A percentile compares a stretch with the other conserved stretches of the same genome.
Conservation (phyloP, 192 early-diverging fungal genomes). For the Linnemannia hyalina region DNA sequence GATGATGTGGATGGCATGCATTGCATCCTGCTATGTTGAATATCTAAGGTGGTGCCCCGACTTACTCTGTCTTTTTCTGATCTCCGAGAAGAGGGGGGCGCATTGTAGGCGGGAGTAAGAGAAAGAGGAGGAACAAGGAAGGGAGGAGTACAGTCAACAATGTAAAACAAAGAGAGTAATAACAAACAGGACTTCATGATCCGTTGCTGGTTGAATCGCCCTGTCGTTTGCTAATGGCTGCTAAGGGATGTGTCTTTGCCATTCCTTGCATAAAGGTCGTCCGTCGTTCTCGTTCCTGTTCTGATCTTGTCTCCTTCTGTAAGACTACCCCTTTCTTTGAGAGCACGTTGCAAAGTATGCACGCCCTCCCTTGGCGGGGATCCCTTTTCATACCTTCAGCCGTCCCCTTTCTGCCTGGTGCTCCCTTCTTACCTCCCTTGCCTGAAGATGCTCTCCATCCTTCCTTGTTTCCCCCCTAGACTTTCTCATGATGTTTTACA, state of each 20-base stretch:
- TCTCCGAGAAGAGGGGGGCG: not conserved
- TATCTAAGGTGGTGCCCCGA: not conserved
- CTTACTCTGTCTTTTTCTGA: not conserved
- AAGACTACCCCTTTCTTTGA: not conserved
- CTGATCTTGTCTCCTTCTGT: not conserved
- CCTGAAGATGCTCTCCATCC: no score
- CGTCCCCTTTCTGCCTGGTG: no score
- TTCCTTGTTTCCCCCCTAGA: no score
- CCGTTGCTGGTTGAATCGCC: no score
- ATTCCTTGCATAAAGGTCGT: not conserved
- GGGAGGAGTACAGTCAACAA: not conserved
- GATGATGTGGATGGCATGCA: no score
- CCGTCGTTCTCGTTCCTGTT: not conserved
- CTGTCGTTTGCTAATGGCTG: no score
- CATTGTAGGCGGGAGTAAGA: not conserved
- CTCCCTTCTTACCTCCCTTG: no score
- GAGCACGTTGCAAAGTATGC: conserved; percentile 8
- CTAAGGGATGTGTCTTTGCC: no score
- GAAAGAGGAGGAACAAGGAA: not conserved
- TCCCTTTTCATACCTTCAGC: not conserved
- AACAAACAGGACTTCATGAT: not conserved
- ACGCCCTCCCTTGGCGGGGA: not conserved
- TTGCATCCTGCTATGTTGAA: no score
- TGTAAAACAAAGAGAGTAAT: not conserved
- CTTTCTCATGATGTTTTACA: no score